Conservation (phyloP, 2,329 filamentous ascomycete genomes). For the Ustulina deusta region DNA sequence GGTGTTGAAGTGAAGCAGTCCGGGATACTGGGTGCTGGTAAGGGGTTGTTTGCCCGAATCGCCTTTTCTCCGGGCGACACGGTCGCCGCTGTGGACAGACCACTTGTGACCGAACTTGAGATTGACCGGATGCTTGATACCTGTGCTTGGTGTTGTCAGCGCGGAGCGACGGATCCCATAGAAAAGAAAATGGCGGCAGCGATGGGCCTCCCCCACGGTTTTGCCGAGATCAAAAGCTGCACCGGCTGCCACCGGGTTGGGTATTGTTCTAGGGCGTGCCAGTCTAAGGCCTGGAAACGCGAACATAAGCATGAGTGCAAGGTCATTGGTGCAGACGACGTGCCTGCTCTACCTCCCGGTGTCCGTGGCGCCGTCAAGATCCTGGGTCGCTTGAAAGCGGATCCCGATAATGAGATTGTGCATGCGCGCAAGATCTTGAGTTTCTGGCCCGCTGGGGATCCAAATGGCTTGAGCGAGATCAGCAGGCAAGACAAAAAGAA, state of each 20-base stretch:
- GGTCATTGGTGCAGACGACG: constrained; percentile 43
- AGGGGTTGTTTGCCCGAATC: constrained; percentile 45
- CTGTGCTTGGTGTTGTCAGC: constrained; percentile 49
- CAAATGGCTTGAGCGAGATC: constrained; percentile 36
- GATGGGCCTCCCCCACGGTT: constrained; percentile 47
- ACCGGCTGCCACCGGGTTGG: constrained; percentile 43
- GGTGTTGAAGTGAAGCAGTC: constrained; percentile 44
- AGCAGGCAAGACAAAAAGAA: constrained; percentile 38
- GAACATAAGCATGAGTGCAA: constrained; percentile 50
- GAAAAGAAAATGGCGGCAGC: constrained; percentile 38
- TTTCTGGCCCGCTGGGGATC: constrained; percentile 40
- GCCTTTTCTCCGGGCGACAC: constrained; percentile 46
- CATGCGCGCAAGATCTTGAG: constrained; percentile 38
- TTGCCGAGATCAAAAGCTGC: constrained; percentile 45
- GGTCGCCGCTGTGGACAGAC: constrained; percentile 43
- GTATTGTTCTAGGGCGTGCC: constrained; percentile 49
- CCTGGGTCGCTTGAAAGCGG: constrained; percentile 44
- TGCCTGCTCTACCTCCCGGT: constrained; percentile 39
- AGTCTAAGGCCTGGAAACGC: constrained; percentile 48
- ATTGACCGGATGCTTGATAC: constrained; percentile 44
- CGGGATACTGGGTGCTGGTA: constrained; percentile 43
- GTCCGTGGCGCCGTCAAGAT: constrained; percentile 47
- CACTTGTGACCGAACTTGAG: constrained; percentile 46
- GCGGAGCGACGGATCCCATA: constrained; percentile 41
- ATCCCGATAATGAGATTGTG: constrained; percentile 34